These are phyloP conservation scores for Dendrobium huoshanense DNA, from an alignment of 106 monocot genomes.

Conservation along the genomic window DNA sequence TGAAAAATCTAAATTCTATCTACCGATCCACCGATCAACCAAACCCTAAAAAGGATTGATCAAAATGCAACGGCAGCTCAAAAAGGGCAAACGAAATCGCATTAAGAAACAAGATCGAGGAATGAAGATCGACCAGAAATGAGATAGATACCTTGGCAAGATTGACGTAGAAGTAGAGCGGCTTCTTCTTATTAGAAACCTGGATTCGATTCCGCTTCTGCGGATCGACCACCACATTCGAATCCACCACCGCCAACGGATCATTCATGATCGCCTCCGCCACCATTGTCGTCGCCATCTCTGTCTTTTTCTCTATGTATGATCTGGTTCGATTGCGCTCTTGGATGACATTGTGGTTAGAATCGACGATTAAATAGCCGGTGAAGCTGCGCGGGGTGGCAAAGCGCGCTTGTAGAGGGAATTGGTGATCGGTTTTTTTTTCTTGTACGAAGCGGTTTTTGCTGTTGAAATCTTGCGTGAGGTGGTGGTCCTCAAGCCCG, in stretches of 20 bases:
- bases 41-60: background rate
- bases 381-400: background rate
- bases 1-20: background rate
- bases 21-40: background rate
- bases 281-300: slow-evolving; percentile 7
- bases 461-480: background rate
- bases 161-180: slow-evolving; percentile 79
- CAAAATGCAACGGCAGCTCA: background rate
- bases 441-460: background rate
- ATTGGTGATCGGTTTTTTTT: background rate
- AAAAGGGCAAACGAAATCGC: background rate
- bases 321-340: background rate
- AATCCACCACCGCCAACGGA: background rate
- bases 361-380: background rate
- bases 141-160: slow-evolving; percentile 63
- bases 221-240: slow-evolving; percentile 13
- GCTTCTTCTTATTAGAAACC: slow-evolving; percentile 75
- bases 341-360: background rate
- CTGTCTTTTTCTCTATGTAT: slow-evolving; percentile 1
- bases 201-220: slow-evolving; percentile 58
- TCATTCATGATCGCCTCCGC: slow-evolving; percentile 7
- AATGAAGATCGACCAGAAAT: background rate
- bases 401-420: background rate
- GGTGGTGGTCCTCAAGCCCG: no score
- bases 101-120: background rate